Conservation (phyloP, 192 early-diverging fungal species). For the Rhizophagus prolifer region DNA sequence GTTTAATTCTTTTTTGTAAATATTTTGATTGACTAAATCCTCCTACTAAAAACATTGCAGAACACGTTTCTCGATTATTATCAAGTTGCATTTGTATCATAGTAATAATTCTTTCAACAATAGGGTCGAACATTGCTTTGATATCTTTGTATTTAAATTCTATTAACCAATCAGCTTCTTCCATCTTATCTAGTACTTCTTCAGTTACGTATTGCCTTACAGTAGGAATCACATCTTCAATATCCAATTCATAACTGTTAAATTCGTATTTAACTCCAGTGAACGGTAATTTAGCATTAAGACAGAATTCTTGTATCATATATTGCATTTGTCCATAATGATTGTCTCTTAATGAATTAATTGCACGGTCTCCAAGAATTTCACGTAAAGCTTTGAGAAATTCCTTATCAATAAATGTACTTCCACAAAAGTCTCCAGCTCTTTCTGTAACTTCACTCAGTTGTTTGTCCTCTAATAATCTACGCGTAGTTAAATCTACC, state of each 20-base stretch:
- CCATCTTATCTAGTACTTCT: background rate
- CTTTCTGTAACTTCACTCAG: too few species aligned
- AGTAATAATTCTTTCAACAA: background rate
- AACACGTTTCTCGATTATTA: too few species aligned
- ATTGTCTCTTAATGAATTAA: background rate
- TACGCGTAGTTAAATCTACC: too few species aligned
- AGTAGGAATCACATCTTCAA: background rate
- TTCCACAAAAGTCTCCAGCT: too few species aligned
- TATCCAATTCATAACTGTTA: background rate
- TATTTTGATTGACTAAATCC: too few species aligned
- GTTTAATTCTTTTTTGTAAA: too few species aligned
- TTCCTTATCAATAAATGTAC: too few species aligned
- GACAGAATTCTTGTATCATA: background rate
- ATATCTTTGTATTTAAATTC: background rate
- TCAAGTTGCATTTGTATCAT: too few species aligned
- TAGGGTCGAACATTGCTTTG: background rate
- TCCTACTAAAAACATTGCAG: too few species aligned
- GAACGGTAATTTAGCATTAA: background rate
- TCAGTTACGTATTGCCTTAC: background rate
- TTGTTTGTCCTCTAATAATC: too few species aligned
- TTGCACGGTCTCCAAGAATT: background rate
- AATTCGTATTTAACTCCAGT: background rate
- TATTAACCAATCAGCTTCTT: background rate
- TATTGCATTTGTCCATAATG: background rate
- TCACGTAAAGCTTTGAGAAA: background rate